Evolutionary conservation across 1,139 yeast genomes (phyloP).

Genomic region (Candida mesenterica): DNA sequence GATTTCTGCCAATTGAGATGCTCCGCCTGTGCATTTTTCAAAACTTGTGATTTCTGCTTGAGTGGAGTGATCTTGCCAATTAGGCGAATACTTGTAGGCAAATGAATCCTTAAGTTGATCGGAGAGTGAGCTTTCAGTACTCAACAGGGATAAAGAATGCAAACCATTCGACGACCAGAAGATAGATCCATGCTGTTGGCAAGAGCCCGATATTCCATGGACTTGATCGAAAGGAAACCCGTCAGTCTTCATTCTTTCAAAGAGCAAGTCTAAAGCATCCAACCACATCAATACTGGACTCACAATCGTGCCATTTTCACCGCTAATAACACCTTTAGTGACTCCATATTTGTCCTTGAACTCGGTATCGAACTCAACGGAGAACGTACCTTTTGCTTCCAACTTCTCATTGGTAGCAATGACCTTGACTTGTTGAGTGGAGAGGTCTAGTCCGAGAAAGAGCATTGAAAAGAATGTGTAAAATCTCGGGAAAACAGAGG

Average conservation of each 20-base stretch:
- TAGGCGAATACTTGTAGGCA: constrained; percentile 69
- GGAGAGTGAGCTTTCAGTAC: constrained; percentile 26
- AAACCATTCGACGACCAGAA: constrained; percentile 56
- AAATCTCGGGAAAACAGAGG: no score
- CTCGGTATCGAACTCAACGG: constrained; percentile 72
- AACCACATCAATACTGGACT: constrained; percentile 93
- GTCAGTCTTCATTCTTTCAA: constrained; percentile 51
- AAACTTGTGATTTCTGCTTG: constrained; percentile 62
- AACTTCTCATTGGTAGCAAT: constrained; percentile 60
- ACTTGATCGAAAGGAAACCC: constrained; percentile 60
- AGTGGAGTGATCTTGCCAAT: constrained; percentile 95
- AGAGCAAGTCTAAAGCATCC: constrained; percentile 70
- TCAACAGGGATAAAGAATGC: constrained; percentile 20
- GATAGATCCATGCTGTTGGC: constrained; percentile 92
- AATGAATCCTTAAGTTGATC: constrained; percentile 53
- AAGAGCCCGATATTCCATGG: constrained; percentile 77
- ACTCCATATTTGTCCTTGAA: constrained; percentile 57
- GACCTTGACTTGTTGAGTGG: constrained; percentile 86
- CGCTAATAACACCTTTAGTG: constrained; percentile 64
- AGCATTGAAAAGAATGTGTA: constrained; percentile 16
- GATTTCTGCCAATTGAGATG: constrained; percentile 58
- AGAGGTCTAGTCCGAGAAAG: constrained; percentile 77
- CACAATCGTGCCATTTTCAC: constrained; percentile 49
- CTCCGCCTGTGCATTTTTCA: constrained; percentile 55
- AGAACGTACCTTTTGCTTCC: constrained; percentile 52